Conservation (phyloP, 306 rosid species). For the Cicer bijugum region DNA sequence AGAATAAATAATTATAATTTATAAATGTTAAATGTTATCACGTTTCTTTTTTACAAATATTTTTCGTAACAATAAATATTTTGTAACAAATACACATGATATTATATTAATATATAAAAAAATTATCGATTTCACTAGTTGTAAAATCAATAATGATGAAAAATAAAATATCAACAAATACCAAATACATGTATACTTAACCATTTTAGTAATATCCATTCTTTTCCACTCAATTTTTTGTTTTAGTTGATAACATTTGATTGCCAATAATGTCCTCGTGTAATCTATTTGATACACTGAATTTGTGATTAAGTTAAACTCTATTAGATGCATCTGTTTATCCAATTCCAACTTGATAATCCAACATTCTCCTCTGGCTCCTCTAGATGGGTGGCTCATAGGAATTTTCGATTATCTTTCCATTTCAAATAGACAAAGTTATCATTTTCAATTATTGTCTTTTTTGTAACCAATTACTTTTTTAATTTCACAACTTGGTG, state of each 20-base stretch:
- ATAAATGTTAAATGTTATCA: no score
- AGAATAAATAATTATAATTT: no score
- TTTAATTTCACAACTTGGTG: conserved; percentile 29
- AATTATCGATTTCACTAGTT: no score
- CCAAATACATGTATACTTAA: no score
- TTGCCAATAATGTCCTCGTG: background rate
- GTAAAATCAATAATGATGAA: no score
- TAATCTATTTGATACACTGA: conserved; percentile 5
- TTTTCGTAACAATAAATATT: no score
- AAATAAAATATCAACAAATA: no score
- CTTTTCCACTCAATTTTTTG: background rate
- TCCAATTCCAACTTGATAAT: conserved; percentile 8
- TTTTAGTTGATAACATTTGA: background rate
- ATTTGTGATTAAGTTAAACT: conserved; percentile 4
- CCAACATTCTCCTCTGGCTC: conserved; percentile 4
- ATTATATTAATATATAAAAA: no score
- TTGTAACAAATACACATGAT: no score
- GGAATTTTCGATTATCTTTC: conserved; percentile 19
- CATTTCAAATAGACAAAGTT: conserved; percentile 22
- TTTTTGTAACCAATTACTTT: conserved; percentile 35
- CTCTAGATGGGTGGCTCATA: background rate
- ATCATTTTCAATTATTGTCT: conserved; percentile 46
- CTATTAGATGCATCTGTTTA: background rate
- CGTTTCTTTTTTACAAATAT: no score
- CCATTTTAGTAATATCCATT: no score